phyloP scores from a whole-genome alignment of 1,139 yeast genomes.

The Yamadazyma songkhlaensis region DNA sequence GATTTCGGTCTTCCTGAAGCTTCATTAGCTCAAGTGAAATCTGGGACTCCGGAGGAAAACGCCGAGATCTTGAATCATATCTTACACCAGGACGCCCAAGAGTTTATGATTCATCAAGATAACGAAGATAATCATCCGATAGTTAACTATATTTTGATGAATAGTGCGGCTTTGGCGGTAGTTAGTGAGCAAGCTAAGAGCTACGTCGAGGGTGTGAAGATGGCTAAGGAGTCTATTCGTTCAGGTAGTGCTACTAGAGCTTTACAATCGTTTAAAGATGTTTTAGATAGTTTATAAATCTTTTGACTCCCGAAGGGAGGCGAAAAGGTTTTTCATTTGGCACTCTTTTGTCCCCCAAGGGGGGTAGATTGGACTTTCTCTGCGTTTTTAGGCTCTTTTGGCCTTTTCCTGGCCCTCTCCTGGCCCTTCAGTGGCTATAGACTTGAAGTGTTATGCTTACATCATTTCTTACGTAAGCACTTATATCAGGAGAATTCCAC shows the following conservation, averaged over 20 bases:
- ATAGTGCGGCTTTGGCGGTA: constrained; percentile 82
- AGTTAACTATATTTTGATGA: constrained; percentile 82
- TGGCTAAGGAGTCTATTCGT: constrained; percentile 66
- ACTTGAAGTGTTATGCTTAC: too few relatives aligned
- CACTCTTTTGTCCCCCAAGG: too few relatives aligned
- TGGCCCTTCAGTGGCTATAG: too few relatives aligned
- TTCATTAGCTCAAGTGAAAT: constrained; percentile 60
- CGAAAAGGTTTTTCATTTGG: too few relatives aligned
- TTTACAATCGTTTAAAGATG: constrained; percentile 53
- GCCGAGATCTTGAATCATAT: constrained; percentile 62
- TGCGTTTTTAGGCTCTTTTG: too few relatives aligned
- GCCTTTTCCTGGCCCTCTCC: too few relatives aligned
- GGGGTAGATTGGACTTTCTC: too few relatives aligned
- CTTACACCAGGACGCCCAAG: constrained; percentile 49
- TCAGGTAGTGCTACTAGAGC: constrained; percentile 66
- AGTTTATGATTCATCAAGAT: constrained; percentile 29
- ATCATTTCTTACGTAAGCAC: too few relatives aligned
- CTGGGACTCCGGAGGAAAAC: constrained; percentile 86
- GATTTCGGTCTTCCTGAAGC: constrained; percentile 85
- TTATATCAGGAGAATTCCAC: too few relatives aligned
- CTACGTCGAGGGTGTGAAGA: constrained; percentile 75
- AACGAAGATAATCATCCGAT: constrained; percentile 52
- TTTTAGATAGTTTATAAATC: constrained; percentile 13
- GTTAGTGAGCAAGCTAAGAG: constrained; percentile 63
- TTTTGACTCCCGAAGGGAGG: too few relatives aligned